Conservation (phyloP, 2,329 filamentous ascomycete genomes). For the Ophiostoma sp. region DNA sequence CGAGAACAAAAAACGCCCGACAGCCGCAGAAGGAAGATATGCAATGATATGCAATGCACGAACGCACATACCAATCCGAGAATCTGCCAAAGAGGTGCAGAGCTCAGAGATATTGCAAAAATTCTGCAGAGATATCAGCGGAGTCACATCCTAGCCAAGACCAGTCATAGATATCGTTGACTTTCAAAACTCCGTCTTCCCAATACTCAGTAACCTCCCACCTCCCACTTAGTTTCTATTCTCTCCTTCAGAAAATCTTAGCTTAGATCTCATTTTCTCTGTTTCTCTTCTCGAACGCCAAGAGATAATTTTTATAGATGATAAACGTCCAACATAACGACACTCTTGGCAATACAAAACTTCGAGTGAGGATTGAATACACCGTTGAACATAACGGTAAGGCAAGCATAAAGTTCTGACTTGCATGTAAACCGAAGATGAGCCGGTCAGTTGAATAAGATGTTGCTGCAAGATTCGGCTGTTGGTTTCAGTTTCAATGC, state of each 20-base stretch:
- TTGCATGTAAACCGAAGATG: background rate
- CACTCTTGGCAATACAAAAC: no score
- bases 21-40: no score
- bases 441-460: no score
- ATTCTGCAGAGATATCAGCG: background rate
- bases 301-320: no score
- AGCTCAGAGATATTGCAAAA: no score
- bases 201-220: background rate
- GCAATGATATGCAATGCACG: background rate
- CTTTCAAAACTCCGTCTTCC: background rate
- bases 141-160: background rate
- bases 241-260: no score
- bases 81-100: background rate
- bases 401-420: background rate
- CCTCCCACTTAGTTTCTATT: background rate
- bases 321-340: no score
- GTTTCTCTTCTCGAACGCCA: background rate
- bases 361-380: no score
- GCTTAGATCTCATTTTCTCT: no score
- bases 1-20: no score
- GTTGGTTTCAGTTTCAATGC: no score
- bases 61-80: background rate
- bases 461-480: no score
- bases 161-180: background rate
- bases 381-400: background rate